Conservation (phyloP, 2,329 filamentous ascomycete species). For the Phaeosphaeria sp. region DNA sequence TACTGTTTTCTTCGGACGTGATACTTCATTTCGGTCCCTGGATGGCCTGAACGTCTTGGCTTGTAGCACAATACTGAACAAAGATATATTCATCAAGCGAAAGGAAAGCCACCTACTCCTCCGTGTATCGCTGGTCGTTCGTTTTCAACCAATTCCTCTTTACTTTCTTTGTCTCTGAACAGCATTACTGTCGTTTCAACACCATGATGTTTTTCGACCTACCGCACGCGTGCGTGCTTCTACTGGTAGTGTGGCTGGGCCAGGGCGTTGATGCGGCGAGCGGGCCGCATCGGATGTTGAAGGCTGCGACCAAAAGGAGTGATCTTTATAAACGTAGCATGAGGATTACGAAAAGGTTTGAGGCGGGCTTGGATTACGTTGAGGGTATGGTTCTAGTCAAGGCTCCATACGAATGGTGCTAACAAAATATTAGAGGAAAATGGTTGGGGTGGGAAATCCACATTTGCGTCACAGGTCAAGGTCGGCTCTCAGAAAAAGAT, state of each 20-base stretch:
- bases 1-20: background rate
- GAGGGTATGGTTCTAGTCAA: conserved; percentile 32
- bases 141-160: background rate
- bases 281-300: conserved; percentile 31
- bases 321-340: conserved; percentile 31
- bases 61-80: background rate
- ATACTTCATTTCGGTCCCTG: background rate
- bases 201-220: conserved; percentile 20
- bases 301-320: conserved; percentile 38
- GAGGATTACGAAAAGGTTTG: conserved; percentile 35
- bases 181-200: background rate
- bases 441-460: conserved; percentile 24
- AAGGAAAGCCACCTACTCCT: background rate
- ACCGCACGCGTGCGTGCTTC: conserved; percentile 19
- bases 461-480: conserved; percentile 44
- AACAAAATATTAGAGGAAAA: conserved; percentile 27
- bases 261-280: conserved; percentile 12
- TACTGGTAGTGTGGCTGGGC: conserved; percentile 21
- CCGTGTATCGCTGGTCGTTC: background rate
- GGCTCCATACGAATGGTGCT: background rate
- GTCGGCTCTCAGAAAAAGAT: conserved; percentile 41
- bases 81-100: background rate
- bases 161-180: background rate
- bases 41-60: background rate
- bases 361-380: conserved; percentile 40